These are phyloP conservation scores for Steccherinum ochraceum DNA, from an alignment of 768 basidiomycete species.

Conservation along the genomic window DNA sequence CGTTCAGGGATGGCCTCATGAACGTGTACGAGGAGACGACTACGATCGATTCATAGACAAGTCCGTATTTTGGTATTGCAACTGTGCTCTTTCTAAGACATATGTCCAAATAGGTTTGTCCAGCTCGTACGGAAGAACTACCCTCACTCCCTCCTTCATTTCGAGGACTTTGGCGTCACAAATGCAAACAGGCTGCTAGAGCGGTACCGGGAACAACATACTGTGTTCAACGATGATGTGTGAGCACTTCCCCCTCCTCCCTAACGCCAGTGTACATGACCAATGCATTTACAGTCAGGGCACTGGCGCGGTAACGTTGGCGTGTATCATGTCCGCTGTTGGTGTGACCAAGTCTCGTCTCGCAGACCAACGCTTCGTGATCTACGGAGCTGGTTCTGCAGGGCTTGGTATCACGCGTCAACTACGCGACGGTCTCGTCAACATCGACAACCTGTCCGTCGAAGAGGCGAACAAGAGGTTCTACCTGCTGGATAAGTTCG, in stretches of 20 bases:
- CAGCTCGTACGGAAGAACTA: conserved; percentile 69
- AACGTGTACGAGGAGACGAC: conserved; percentile 61
- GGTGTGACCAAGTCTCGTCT: conserved; percentile 60
- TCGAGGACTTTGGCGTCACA: conserved; percentile 79
- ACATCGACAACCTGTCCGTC: conserved; percentile 38
- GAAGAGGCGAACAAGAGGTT: conserved; percentile 61
- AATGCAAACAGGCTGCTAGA: conserved; percentile 69
- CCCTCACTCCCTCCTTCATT: conserved; percentile 65
- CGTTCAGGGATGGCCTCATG: conserved; percentile 73
- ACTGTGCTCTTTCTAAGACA: not conserved
- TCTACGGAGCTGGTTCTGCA: conserved; percentile 79
- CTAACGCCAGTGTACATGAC: not conserved
- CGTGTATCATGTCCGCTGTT: conserved; percentile 62
- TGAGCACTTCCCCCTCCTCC: conserved; percentile 20
- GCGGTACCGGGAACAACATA: conserved; percentile 54
- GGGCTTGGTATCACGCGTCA: conserved; percentile 77
- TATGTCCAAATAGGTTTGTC: conserved; percentile 46
- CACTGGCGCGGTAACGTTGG: conserved; percentile 70
- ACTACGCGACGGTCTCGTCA: conserved; percentile 67
- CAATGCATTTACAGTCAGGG: conserved; percentile 44
- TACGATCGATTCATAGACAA: conserved; percentile 79
- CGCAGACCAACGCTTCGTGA: conserved; percentile 67
- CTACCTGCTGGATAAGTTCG: conserved; percentile 67
- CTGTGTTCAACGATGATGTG: conserved; percentile 86
- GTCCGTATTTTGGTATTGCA: conserved; percentile 28